Evolutionary conservation across 768 basidiomycete species (phyloP), one percentile per base, ranked within the genome.

Genomic region (Panaeolus cyanescens): DNA sequence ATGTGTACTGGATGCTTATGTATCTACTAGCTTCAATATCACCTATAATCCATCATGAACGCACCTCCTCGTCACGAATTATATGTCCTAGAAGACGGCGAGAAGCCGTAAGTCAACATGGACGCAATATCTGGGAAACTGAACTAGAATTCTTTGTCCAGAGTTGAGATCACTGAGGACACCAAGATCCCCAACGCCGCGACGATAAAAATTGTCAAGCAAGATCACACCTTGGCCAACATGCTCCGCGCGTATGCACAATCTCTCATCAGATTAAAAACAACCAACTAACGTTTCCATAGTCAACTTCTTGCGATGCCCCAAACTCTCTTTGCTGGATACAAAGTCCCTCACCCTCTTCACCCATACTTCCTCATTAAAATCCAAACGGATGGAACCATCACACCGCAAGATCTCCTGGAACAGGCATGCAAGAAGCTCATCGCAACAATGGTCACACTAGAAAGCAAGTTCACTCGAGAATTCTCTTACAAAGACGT

Each of bases 151-250:
- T 58, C 33, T 37, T 54, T 30, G 30, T 15, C 22, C 71, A 98
- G 96, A 45, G 87, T 99, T 59, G 92, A 95, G 68, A 82, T 99
- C 42, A 86, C 84, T 0, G 96, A 99, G 75, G 97, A 99, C 77
- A 96, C 94, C 42, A 98, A 97, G 79, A 94, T 99, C 63, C 96
- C 96, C 0, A 97, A 98, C 69, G 95, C 97, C 1, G 96, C 96
- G 17, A 96, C 96, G 0, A 87, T 99, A 64, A 94, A 93, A 68
- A 82, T 99, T 67, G 82, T 93, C 62, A 98, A 98, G 78, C 96
- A 99, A 72, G 97, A 99, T 71, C 97, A 99, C 72, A 99, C 97
- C 0, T 78, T 99, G 5, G 96, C 88, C 8, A 96, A 96, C 78
- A 93, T 99, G 92, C 81, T 99, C n/a, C 88, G 97, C 70, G 87